Percentiles rank a stretch among this genome's conserved stretches.
phyloP scores from a whole-genome alignment of 2,329 filamentous ascomycete genomes.

The Trematosphaeria pertusa region DNA sequence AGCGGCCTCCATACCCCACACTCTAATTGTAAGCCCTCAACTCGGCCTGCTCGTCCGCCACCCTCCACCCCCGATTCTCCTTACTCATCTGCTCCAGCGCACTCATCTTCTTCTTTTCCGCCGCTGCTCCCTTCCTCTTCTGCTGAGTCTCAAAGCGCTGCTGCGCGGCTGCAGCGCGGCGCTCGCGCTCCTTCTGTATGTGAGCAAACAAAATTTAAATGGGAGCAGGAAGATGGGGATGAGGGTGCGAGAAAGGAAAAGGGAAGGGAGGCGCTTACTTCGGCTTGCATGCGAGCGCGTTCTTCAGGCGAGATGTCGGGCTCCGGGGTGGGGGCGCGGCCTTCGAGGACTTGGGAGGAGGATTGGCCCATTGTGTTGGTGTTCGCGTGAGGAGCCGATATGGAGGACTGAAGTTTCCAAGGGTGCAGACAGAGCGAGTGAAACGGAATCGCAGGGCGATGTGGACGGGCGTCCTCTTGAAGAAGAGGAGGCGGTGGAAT shows the following conservation, averaged over 20 bases:
- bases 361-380: no score
- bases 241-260: neutral
- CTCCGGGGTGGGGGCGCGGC: constrained; percentile 25
- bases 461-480: no score
- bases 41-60: constrained; percentile 36
- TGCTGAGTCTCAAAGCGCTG: constrained; percentile 30
- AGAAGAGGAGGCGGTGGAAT: no score
- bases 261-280: constrained; percentile 21
- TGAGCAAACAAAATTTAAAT: no score
- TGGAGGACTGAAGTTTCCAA: no score
- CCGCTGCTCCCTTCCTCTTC: constrained; percentile 20
- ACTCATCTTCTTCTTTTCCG: constrained; percentile 27
- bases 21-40: no score
- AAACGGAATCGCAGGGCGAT: no score
- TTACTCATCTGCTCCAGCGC: constrained; percentile 38
- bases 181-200: constrained; percentile 42
- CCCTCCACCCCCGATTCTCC: constrained; percentile 41
- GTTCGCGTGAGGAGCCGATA: no score
- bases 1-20: no score
- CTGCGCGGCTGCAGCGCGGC: constrained; percentile 37
- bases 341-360: no score
- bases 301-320: constrained; percentile 32
- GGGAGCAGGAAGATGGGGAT: no score
- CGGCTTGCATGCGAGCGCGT: constrained; percentile 28
- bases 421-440: no score